Conservation (phyloP, 257 asterid genomes). For the Scutellaria barbata region DNA sequence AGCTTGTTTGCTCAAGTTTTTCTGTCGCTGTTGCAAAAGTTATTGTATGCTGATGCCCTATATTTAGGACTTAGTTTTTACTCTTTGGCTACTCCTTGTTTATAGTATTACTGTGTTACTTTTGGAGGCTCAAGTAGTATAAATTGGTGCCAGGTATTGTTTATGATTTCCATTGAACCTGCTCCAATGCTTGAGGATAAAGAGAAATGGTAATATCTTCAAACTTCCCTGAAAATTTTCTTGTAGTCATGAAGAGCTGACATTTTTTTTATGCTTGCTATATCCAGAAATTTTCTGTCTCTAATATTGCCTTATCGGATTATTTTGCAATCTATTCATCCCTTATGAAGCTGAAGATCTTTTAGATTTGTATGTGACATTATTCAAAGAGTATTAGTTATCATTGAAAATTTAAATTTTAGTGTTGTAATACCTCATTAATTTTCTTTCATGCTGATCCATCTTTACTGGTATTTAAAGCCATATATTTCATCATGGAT, state of each 20-base stretch:
- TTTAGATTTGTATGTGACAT: conserved; percentile 4
- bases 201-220: conserved; percentile 82
- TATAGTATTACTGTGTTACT: conserved; percentile 20
- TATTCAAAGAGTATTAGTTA: not conserved
- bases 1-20: not conserved
- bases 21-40: conserved; percentile 1
- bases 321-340: conserved; percentile 4
- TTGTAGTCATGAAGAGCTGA: conserved; percentile 14
- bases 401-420: not conserved
- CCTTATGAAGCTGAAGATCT: not conserved
- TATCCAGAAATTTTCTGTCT: conserved; percentile 8
- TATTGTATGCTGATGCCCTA: not conserved
- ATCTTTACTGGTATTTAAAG: not conserved
- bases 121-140: conserved; percentile 42
- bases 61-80: conserved; percentile 9
- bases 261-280: conserved; percentile 7
- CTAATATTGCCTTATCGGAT: not conserved
- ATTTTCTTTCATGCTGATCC: not conserved
- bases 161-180: conserved; percentile 95
- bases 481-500: not conserved
- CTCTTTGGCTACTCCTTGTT: conserved; percentile 22
- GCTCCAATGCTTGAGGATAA: conserved; percentile 99
- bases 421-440: not conserved
- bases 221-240: conserved; percentile 26
- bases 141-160: conserved; percentile 75